A percentile compares a stretch with the other conserved stretches of the same genome.
phyloP scores from a whole-genome alignment of 305 asterid genomes.

The Petunia hybrid region DNA sequence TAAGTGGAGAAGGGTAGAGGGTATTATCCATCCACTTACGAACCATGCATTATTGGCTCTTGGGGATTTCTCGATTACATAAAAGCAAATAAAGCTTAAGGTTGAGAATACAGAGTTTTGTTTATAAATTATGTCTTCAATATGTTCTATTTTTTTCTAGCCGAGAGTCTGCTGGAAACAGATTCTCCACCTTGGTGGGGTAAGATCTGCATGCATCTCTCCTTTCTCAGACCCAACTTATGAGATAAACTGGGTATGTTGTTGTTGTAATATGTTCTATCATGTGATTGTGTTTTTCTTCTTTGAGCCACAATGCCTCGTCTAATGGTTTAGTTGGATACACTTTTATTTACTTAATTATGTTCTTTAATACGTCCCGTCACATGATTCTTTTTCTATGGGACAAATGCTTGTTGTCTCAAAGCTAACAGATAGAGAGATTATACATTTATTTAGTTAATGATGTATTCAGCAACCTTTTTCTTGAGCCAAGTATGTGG shows the following conservation, averaged over 20 bases:
- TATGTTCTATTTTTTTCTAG: no score
- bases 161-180: no score
- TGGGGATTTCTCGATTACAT: no score
- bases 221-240: neutral
- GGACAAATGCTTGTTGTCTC: neutral
- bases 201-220: neutral
- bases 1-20: no score
- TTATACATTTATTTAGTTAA: neutral
- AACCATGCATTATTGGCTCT: no score
- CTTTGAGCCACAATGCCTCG: neutral
- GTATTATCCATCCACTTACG: no score
- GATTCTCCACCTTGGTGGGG: no score
- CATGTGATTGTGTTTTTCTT: neutral
- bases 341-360: constrained; percentile 1
- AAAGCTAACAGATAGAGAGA: neutral
- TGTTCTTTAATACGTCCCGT: neutral
- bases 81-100: no score
- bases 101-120: no score
- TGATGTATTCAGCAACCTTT: neutral
- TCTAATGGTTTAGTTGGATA: neutral
- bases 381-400: neutral
- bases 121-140: no score
- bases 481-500: neutral
- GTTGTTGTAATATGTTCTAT: neutral
- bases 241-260: neutral